Conservation (phyloP, 2,329 filamentous ascomycete species). For the Pseudogymnoascus sp. region DNA sequence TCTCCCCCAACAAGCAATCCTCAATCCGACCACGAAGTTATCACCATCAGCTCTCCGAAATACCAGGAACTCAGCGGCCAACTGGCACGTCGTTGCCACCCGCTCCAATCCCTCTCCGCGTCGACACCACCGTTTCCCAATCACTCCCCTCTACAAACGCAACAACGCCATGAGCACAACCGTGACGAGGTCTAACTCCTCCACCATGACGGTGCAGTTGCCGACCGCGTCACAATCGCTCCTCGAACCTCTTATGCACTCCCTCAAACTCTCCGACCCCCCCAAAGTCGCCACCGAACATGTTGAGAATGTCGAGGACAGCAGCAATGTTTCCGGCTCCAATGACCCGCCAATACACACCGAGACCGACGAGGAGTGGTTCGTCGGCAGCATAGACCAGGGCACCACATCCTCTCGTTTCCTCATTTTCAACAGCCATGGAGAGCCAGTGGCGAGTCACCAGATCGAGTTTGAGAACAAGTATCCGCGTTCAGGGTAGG, state of each 20-base stretch:
- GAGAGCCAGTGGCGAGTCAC: slow-evolving; percentile 71
- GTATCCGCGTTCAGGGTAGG: slow-evolving; percentile 77
- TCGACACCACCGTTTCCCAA: neutral
- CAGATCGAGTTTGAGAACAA: slow-evolving; percentile 82
- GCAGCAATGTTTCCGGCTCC: neutral
- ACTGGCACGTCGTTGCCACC: neutral
- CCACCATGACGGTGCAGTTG: neutral
- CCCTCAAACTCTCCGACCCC: neutral
- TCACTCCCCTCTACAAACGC: neutral
- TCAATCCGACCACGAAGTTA: neutral
- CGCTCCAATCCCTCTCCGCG: neutral
- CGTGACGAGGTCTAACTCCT: neutral
- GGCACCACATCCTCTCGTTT: slow-evolving; percentile 86
- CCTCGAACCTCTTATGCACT: neutral
- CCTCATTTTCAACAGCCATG: slow-evolving; percentile 76
- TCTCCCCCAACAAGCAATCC: neutral
- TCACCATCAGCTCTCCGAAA: neutral
- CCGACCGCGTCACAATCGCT: neutral
- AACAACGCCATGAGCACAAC: neutral
- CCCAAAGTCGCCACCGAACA: neutral
- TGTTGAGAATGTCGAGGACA: neutral
- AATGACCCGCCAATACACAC: slow-evolving; percentile 6
- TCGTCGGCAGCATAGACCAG: slow-evolving; percentile 83
- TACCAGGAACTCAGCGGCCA: neutral
- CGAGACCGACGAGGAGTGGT: slow-evolving; percentile 43